phyloP scores from a whole-genome alignment of 2,329 filamentous ascomycete species.

The Myriosclerotinia duriaeana region DNA sequence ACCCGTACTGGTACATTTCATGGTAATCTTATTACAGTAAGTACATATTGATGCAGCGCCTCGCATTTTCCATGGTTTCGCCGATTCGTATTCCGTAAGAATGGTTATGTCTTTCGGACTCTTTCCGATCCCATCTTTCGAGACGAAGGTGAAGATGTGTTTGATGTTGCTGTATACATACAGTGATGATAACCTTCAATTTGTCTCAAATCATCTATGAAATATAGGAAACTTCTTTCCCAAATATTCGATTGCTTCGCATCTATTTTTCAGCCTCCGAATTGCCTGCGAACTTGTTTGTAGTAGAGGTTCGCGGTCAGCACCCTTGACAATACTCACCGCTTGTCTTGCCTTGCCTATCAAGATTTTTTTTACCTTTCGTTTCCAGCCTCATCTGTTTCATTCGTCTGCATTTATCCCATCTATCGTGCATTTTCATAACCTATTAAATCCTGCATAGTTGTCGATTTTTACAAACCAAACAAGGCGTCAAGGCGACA shows the following conservation, averaged over 20 bases:
- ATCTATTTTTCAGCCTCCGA: not conserved
- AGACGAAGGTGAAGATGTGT: slow-evolving; percentile 2
- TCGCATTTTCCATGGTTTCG: slow-evolving; percentile 17
- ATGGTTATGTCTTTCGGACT: not conserved
- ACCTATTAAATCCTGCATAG: not conserved
- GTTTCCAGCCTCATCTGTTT: slow-evolving; percentile 23
- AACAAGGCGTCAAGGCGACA: slow-evolving; percentile 3
- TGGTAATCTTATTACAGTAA: not conserved
- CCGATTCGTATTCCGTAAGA: not conserved
- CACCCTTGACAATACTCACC: slow-evolving; percentile 16
- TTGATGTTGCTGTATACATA: not conserved
- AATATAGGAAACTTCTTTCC: no score
- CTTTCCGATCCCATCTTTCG: slow-evolving; percentile 5
- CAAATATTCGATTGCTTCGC: not conserved
- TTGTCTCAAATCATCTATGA: no score
- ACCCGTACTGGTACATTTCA: slow-evolving; percentile 7
- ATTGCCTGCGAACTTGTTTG: not conserved
- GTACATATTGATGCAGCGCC: slow-evolving; percentile 8
- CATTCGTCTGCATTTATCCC: slow-evolving; percentile 14
- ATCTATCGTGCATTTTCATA: not conserved
- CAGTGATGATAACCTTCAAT: no score
- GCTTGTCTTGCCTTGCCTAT: slow-evolving; percentile 18
- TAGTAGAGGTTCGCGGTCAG: slow-evolving; percentile 9
- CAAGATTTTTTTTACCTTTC: not conserved
- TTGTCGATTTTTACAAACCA: not conserved